Percentiles rank a stretch among this genome's conserved stretches.
Conservation (phyloP, 805 yeast genomes). For the Teunomyces tritomae region DNA sequence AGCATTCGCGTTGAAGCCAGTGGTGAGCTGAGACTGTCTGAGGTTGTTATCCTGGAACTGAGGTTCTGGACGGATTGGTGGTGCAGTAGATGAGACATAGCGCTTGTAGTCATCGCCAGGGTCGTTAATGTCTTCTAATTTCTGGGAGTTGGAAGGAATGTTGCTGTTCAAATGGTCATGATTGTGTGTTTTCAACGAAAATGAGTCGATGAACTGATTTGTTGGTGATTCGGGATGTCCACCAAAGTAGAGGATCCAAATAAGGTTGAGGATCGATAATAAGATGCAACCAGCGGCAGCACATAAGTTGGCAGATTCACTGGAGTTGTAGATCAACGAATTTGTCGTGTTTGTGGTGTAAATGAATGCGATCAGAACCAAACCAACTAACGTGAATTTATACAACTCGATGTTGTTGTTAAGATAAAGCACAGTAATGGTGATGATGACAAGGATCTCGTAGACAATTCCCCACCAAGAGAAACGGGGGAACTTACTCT, state of each 20-base stretch:
- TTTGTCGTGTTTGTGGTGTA: slow-evolving; percentile 85
- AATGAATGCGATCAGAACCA: slow-evolving; percentile 68
- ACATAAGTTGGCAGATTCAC: slow-evolving; percentile 66
- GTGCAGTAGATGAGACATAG: slow-evolving; percentile 8
- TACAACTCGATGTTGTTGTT: slow-evolving; percentile 68
- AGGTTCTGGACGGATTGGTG: slow-evolving; percentile 14
- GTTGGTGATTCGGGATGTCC: slow-evolving; percentile 87
- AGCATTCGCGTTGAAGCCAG: slow-evolving; percentile 19
- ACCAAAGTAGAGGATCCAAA: slow-evolving; percentile 89
- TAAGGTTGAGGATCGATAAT: slow-evolving; percentile 72
- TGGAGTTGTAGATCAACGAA: slow-evolving; percentile 63
- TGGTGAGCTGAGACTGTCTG: slow-evolving; percentile 33
- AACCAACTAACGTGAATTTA: slow-evolving; percentile 54
- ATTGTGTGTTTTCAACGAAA: slow-evolving; percentile 51
- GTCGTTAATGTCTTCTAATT: slow-evolving; percentile 10
- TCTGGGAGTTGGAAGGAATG: slow-evolving; percentile 13
- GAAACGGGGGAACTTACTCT: slow-evolving; percentile 63
- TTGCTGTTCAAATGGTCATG: slow-evolving; percentile 33
- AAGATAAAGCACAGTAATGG: slow-evolving; percentile 51
- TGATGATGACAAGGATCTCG: slow-evolving; percentile 59
- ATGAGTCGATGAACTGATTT: slow-evolving; percentile 81
- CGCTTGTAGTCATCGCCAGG: slow-evolving; percentile 25
- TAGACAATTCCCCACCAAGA: slow-evolving; percentile 97
- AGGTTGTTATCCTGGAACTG: slow-evolving; percentile 32
- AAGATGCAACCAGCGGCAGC: slow-evolving; percentile 92